A percentile compares a stretch with the other conserved stretches of the same genome.
phyloP scores from a whole-genome alignment of 108 stramenopile species.

The Nitzschia inconspicua region DNA sequence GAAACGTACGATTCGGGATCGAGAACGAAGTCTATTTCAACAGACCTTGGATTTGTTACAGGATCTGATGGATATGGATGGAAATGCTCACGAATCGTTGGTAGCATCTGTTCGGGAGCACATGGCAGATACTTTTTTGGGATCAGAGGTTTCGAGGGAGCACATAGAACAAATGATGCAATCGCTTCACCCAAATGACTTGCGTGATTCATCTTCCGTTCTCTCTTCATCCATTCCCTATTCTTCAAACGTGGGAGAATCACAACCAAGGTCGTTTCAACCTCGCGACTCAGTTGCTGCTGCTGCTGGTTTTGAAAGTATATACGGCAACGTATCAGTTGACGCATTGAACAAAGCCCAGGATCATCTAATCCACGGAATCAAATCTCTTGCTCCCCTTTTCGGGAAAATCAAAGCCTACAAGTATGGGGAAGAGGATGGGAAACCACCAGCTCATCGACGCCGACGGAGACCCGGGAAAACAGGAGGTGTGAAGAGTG shows the following conservation, averaged over 20 bases:
- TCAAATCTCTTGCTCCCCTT: conserved; percentile 43
- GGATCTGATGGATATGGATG: conserved; percentile 80
- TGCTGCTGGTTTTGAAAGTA: not conserved
- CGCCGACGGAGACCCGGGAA: not conserved
- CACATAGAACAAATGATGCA: not conserved
- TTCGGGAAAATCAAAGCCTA: conserved; percentile 32
- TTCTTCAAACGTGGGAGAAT: not conserved
- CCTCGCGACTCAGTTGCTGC: not conserved
- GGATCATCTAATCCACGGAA: conserved; percentile 61
- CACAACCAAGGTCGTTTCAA: not conserved
- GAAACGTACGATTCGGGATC: conserved; percentile 65
- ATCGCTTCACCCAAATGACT: not conserved
- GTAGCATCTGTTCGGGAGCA: conserved; percentile 73
- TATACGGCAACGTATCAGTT: conserved; percentile 45
- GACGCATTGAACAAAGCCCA: conserved; percentile 77
- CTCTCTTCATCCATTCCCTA: not conserved
- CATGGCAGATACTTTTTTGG: conserved; percentile 76
- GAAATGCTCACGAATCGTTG: conserved; percentile 75
- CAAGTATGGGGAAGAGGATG: not conserved
- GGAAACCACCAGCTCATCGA: not conserved
- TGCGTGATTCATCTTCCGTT: not conserved
- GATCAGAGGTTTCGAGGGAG: not conserved
- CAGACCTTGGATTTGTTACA: conserved; percentile 72
- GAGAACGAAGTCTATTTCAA: conserved; percentile 69
- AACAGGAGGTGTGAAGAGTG: not conserved